Evolutionary conservation across 768 basidiomycete genomes (phyloP).

Genomic region (Gloeostereum incarnatum): DNA sequence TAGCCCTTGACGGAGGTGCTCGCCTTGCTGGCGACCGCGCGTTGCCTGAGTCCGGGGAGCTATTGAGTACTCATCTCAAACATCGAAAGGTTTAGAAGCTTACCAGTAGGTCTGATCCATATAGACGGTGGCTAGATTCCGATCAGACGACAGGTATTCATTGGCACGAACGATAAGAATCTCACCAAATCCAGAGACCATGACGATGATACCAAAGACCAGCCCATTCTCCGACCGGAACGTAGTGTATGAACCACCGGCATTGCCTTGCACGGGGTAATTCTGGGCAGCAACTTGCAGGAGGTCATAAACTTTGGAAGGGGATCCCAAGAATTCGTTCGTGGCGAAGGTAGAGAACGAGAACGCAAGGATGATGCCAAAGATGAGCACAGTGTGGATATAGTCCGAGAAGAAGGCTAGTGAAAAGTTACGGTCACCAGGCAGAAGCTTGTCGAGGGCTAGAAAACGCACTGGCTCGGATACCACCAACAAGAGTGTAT

Average conservation of each 20-base stretch:
- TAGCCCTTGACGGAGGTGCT: constrained; percentile 19
- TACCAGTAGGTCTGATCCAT: constrained; percentile 16
- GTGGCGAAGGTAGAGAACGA: constrained; percentile 12
- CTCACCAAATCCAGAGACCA: constrained; percentile 17
- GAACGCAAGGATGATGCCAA: constrained; percentile 16
- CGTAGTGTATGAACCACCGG: constrained; percentile 13
- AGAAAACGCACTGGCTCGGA: constrained; percentile 10
- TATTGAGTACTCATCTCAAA: neutral
- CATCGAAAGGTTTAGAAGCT: neutral
- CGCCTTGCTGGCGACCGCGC: constrained; percentile 21
- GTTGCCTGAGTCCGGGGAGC: constrained; percentile 15
- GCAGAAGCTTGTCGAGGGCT: too few relatives aligned
- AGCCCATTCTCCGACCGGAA: constrained; percentile 15
- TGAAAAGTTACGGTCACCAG: too few relatives aligned
- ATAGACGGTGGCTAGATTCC: constrained; percentile 6
- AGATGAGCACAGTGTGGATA: constrained; percentile 22
- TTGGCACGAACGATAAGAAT: neutral
- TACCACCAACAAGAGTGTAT: constrained; percentile 13
- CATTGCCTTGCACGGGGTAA: constrained; percentile 9
- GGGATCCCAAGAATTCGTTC: constrained; percentile 7
- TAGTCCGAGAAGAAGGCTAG: constrained; percentile 10
- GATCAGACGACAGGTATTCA: neutral
- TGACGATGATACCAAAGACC: constrained; percentile 14
- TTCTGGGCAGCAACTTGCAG: constrained; percentile 10
- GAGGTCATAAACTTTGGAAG: constrained; percentile 10